phyloP scores from a whole-genome alignment of 176 grass and related monocot species.

The Stipa capillata region DNA sequence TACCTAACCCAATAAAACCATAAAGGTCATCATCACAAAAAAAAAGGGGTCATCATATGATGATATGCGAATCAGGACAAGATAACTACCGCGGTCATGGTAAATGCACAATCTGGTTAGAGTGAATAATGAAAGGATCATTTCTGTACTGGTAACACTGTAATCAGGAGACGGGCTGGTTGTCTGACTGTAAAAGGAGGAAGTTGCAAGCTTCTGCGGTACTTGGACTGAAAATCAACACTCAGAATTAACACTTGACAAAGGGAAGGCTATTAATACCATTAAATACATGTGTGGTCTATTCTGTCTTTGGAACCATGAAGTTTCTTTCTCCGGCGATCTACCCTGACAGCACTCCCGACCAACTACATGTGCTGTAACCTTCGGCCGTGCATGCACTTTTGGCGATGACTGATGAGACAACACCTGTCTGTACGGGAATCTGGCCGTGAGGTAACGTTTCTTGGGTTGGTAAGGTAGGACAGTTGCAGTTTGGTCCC shows the following conservation, averaged over 20 bases:
- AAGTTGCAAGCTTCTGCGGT: too few species aligned
- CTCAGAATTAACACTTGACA: background rate
- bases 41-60: background rate
- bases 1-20: slow-evolving; percentile 30
- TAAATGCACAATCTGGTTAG: background rate
- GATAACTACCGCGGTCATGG: background rate
- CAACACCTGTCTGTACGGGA: slow-evolving; percentile 33
- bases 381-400: background rate
- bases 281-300: too few species aligned
- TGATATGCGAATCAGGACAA: background rate
- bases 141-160: background rate
- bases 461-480: background rate
- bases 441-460: too few species aligned
- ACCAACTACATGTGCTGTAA: background rate
- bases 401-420: slow-evolving; percentile 20
- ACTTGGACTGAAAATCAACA: background rate
- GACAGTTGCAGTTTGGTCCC: background rate
- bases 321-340: background rate
- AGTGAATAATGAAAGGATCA: too few species aligned
- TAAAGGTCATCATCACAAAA: background rate
- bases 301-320: too few species aligned
- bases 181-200: too few species aligned
- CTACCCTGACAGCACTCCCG: too few species aligned
- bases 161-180: too few species aligned
- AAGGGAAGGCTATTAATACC: too few species aligned